Base-by-base conservation (phyloP, 805 yeast species). In the Saccharomycopsis guyanensis region DNA sequence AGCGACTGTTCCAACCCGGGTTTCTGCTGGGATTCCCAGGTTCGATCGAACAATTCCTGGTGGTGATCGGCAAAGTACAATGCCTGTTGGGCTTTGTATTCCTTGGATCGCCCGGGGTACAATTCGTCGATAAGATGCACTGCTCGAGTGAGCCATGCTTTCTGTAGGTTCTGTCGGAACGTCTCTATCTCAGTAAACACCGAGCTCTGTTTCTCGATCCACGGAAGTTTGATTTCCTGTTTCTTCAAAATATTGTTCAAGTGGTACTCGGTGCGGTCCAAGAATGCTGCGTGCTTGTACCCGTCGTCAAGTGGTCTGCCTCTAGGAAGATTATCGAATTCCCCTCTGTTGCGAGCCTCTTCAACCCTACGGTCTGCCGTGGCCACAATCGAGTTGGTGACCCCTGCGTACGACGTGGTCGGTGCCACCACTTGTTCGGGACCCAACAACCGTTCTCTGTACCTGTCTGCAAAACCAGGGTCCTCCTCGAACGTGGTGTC, bases 171-270 rank as follows among this genome's bases (percentile, higher is more conserved):
- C 0, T 54, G 51, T 43, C 88, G 62, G 45, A 85, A 77, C 0
- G 56, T 56, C 2, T 55, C 58, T 6, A 83, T 68, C 32, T 73
- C 75, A 2, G 56, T 50, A 37, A 73, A 71, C 3, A 82, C 75
- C 1, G 75, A 70, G 16, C 75, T 68, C 60, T 85, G 93, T 46
- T 76, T 80, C 55, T 86, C 95, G 32, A 88, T 81, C 96, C 96
- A 88, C 0, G 95, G 95, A 0, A 96, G 95, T 8, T 79, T 66
- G 1, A 86, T 79, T 41, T 86, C 88, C 60, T 88, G 96, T 37
- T 76, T 73, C 44, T 72, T 75, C 47, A 88, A 63, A 38, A 88
- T 81, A 51, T 84, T 78, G 62, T 88, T 88, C 65, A 88, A 62
- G 59, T 86, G 86, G 59, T 80, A 86, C 55, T 82, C 94, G 45